A percentile compares a stretch with the other conserved stretches of the same genome.
Evolutionary conservation across 2,329 filamentous ascomycete genomes (phyloP).

Genomic region (Nemania serpens): DNA sequence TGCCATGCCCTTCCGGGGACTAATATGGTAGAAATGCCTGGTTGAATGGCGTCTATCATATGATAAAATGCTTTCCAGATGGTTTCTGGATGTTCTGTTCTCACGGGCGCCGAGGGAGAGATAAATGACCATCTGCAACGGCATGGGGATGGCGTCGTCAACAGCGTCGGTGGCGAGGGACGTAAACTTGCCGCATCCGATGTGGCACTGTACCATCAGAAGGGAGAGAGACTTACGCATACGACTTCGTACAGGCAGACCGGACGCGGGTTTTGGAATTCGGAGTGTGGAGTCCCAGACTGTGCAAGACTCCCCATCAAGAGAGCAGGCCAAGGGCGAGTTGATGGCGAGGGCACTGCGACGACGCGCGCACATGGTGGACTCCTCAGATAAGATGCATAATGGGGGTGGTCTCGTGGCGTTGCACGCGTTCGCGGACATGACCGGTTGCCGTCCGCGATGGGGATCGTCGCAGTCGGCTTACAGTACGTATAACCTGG

Average conservation of each 20-base stretch:
- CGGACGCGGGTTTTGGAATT: background rate
- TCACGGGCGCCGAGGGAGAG: slow-evolving; percentile 18
- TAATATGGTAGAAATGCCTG: slow-evolving; percentile 38
- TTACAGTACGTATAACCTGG: slow-evolving; percentile 2
- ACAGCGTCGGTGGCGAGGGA: slow-evolving; percentile 19
- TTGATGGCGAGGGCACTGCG: slow-evolving; percentile 12
- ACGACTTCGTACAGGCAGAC: background rate
- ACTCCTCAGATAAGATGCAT: slow-evolving; percentile 22
- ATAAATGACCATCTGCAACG: slow-evolving; percentile 18
- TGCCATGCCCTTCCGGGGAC: background rate
- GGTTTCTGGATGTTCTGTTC: slow-evolving; percentile 12
- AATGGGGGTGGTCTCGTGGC: slow-evolving; percentile 26
- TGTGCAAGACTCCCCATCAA: slow-evolving; percentile 6
- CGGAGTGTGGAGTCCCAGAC: slow-evolving; percentile 13
- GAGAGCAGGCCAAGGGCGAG: slow-evolving; percentile 6
- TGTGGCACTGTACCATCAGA: slow-evolving; percentile 19
- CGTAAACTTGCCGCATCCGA: slow-evolving; percentile 11
- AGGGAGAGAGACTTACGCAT: background rate
- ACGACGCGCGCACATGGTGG: slow-evolving; percentile 17
- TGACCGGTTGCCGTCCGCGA: slow-evolving; percentile 21
- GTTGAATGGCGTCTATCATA: slow-evolving; percentile 39
- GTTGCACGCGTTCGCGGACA: slow-evolving; percentile 25
- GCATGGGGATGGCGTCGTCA: slow-evolving; percentile 13
- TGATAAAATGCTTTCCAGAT: slow-evolving; percentile 31
- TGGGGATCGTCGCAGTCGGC: slow-evolving; percentile 26